phyloP scores from a whole-genome alignment of 768 basidiomycete genomes.

The Amanita muscaria region DNA sequence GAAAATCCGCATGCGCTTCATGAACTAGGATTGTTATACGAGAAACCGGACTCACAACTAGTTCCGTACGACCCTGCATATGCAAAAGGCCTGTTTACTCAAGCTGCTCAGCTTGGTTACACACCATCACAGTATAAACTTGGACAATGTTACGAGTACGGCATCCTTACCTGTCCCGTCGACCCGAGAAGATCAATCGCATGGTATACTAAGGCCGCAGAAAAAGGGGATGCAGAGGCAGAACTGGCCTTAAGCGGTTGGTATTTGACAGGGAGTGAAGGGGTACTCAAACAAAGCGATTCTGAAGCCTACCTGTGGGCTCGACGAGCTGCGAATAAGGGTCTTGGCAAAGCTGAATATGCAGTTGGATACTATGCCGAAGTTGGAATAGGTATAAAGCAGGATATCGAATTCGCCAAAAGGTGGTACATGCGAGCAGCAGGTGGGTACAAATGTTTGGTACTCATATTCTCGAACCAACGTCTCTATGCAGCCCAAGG shows the following conservation, averaged over 20 bases:
- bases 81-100: constrained; percentile 80
- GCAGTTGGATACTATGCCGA: constrained; percentile 98
- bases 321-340: constrained; percentile 91
- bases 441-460: constrained; percentile 44
- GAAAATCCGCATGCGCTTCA: constrained; percentile 97
- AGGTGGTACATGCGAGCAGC: constrained; percentile 99
- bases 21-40: constrained; percentile 85
- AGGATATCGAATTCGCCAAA: constrained; percentile 92
- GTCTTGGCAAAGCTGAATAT: constrained; percentile 94
- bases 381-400: constrained; percentile 94
- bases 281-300: constrained; percentile 94
- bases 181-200: constrained; percentile 93
- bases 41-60: constrained; percentile 53
- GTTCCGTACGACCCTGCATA: constrained; percentile 76
- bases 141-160: constrained; percentile 93
- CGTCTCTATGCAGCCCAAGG: constrained; percentile 63
- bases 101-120: constrained; percentile 90
- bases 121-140: constrained; percentile 92
- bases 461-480: background rate
- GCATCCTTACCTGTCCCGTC: constrained; percentile 77
- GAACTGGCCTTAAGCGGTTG: constrained; percentile 96
- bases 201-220: constrained; percentile 98
- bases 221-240: constrained; percentile 91
- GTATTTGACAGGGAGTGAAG: constrained; percentile 95
- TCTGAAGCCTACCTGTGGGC: constrained; percentile 99